Evolutionary conservation across 495 filamentous ascomycete species (phyloP).

Genomic region (Podospora pseudoanserina): DNA sequence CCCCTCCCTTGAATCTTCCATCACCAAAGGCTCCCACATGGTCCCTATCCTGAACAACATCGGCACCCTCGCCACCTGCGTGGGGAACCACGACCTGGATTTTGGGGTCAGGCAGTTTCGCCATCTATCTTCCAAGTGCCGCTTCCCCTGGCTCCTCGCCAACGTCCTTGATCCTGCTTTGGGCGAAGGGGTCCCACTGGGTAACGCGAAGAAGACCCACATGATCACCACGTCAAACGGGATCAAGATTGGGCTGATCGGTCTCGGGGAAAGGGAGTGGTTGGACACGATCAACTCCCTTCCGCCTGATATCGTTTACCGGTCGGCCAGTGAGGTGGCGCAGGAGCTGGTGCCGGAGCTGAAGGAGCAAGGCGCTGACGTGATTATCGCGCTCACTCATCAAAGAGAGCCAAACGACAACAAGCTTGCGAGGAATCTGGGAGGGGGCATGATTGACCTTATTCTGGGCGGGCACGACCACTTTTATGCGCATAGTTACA

Average conservation of each 20-base stretch:
- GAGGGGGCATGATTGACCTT: constrained; percentile 66
- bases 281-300: constrained; percentile 82
- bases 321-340: constrained; percentile 68
- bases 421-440: constrained; percentile 68
- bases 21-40: constrained; percentile 88
- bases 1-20: constrained; percentile 76
- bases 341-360: constrained; percentile 65
- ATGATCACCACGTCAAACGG: constrained; percentile 77
- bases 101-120: constrained; percentile 82
- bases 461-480: constrained; percentile 90
- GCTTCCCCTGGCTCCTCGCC: constrained; percentile 85
- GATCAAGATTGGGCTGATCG: constrained; percentile 80
- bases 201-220: constrained; percentile 62
- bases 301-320: constrained; percentile 75
- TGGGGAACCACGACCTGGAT: constrained; percentile 91
- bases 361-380: constrained; percentile 71
- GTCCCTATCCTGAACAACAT: constrained; percentile 78
- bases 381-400: constrained; percentile 78
- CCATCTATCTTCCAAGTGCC: constrained; percentile 67
- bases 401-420: constrained; percentile 82
- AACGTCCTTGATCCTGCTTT: constrained; percentile 79
- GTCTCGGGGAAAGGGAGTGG: constrained; percentile 74
- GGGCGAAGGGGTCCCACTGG: constrained; percentile 64
- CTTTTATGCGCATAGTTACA: constrained; percentile 69
- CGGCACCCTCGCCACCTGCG: constrained; percentile 69